phyloP scores from a whole-genome alignment of 1,284 basidiomycete genomes.

The Cryptococcus amylolentus region DNA sequence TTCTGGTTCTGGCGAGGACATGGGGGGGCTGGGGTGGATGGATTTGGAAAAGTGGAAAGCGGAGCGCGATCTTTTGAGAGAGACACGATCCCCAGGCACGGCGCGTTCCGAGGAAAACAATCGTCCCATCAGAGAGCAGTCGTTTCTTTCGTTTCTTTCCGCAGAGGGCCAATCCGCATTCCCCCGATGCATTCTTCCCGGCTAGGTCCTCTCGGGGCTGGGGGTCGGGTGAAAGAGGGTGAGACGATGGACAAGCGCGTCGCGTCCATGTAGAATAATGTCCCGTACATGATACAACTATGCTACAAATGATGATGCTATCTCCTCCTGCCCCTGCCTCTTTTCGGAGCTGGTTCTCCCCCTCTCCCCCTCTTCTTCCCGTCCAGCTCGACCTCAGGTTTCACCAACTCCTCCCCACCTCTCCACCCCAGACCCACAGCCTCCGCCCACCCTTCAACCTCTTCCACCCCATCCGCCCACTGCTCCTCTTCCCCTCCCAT shows the following conservation, averaged over 20 bases:
- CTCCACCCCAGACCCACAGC: constrained; percentile 35
- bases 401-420: constrained; percentile 20
- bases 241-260: too few relatives aligned
- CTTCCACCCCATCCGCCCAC: constrained; percentile 7
- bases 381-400: constrained; percentile 2
- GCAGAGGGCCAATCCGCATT: too few relatives aligned
- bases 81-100: background rate
- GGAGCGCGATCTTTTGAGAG: background rate
- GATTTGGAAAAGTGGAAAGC: background rate
- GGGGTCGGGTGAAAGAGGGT: too few relatives aligned
- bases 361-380: constrained; percentile 8
- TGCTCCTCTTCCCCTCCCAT: constrained; percentile 41
- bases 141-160: too few relatives aligned
- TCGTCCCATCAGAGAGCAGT: too few relatives aligned
- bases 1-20: constrained; percentile 27
- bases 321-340: constrained; percentile 1
- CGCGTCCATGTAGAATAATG: too few relatives aligned
- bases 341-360: constrained; percentile 11
- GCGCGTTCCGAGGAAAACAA: too few relatives aligned
- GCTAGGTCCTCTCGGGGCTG: too few relatives aligned
- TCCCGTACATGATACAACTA: too few relatives aligned
- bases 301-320: too few relatives aligned
- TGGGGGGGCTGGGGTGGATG: background rate
- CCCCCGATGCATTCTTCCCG: too few relatives aligned
- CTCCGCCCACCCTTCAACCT: constrained; percentile 33